Conservation (phyloP, 768 basidiomycete genomes). For the Leccinellum albellum region DNA sequence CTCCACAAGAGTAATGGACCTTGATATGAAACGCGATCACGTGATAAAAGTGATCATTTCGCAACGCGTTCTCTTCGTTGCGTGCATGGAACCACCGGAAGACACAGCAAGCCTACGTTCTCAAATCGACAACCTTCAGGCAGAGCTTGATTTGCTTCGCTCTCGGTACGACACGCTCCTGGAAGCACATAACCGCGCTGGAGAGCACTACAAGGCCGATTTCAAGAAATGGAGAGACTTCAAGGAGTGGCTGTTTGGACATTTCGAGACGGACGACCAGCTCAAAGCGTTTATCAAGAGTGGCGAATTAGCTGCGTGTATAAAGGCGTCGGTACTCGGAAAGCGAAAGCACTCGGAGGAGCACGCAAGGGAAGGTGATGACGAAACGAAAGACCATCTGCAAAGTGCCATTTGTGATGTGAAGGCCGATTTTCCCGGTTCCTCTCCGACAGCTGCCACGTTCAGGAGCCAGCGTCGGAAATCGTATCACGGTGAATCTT, state of each 20-base stretch:
- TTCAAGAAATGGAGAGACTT: constrained; percentile 51
- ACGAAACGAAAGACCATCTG: not conserved
- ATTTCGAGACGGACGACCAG: constrained; percentile 30
- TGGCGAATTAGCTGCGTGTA: constrained; percentile 28
- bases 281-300: constrained; percentile 25
- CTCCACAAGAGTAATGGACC: not conserved
- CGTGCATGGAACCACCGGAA: constrained; percentile 2
- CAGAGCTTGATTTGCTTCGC: constrained; percentile 36
- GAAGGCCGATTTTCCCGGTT: not conserved
- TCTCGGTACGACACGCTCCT: constrained; percentile 44
- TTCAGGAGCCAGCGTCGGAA: constrained; percentile 12
- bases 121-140: constrained; percentile 22
- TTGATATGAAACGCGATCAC: constrained; percentile 19
- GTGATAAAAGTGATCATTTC: constrained; percentile 5
- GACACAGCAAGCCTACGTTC: constrained; percentile 4
- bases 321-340: constrained; percentile 20
- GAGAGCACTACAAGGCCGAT: constrained; percentile 46
- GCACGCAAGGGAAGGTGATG: constrained; percentile 1
- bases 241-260: constrained; percentile 40
- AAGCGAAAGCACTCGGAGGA: constrained; percentile 29
- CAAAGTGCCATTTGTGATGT: constrained; percentile 2
- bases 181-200: constrained; percentile 42
- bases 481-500: constrained; percentile 16
- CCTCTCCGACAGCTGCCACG: not conserved
- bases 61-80: not conserved